Conservation (phyloP, 2,329 filamentous ascomycete genomes). For the Beauveria varroae region DNA sequence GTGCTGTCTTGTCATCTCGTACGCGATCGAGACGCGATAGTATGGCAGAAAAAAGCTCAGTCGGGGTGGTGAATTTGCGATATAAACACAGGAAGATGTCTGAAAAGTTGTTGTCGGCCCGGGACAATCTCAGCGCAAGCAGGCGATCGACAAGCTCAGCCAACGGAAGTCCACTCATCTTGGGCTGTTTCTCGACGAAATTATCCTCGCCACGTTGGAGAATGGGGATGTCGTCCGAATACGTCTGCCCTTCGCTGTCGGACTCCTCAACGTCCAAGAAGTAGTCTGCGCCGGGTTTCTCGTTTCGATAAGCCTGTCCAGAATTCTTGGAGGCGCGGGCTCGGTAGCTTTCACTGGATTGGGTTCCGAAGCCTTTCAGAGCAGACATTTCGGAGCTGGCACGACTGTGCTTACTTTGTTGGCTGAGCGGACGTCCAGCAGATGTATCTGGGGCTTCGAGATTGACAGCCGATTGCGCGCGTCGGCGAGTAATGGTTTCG, state of each 20-base stretch:
- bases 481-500: conserved; percentile 41
- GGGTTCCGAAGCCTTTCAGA: conserved; percentile 44
- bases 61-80: conserved; percentile 83
- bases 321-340: conserved; percentile 25
- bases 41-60: conserved; percentile 69
- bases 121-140: conserved; percentile 71
- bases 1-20: conserved; percentile 56
- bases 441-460: conserved; percentile 47
- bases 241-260: conserved; percentile 56
- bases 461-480: conserved; percentile 55
- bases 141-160: conserved; percentile 82
- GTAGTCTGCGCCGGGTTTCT: conserved; percentile 40
- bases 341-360: conserved; percentile 32
- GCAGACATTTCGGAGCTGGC: conserved; percentile 64
- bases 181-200: conserved; percentile 42
- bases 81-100: conserved; percentile 89
- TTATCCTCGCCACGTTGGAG: conserved; percentile 60
- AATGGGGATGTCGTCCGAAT: conserved; percentile 60
- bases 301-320: conserved; percentile 41
- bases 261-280: conserved; percentile 66
- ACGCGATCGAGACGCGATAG: conserved; percentile 66
- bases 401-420: conserved; percentile 59
- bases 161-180: conserved; percentile 47
- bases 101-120: conserved; percentile 80
- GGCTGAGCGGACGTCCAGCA: conserved; percentile 46